Percentiles rank a stretch among this genome's conserved stretches.
These are phyloP conservation scores for Leishmania martiniquensis DNA, from an alignment of 208 protist species.

Conservation along the genomic window DNA sequence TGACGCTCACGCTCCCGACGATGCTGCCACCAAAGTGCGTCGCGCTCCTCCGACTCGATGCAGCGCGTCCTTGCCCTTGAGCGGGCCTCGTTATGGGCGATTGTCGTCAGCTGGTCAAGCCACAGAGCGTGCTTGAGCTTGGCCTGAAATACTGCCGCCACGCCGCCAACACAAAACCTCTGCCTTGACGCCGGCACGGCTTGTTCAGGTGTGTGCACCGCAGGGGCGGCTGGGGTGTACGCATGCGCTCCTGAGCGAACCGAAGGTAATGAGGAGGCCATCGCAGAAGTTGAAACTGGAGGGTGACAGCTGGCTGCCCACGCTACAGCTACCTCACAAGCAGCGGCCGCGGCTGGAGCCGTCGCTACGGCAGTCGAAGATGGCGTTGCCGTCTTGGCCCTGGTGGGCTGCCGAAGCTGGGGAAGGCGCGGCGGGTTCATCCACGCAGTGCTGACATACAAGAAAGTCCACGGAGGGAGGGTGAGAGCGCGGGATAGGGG, in stretches of 20 bases:
- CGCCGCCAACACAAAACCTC: not conserved
- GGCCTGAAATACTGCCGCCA: constrained; percentile 15
- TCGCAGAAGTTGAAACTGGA: not conserved
- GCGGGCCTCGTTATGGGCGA: constrained; percentile 10
- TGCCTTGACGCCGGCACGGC: not conserved
- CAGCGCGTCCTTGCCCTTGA: constrained; percentile 20
- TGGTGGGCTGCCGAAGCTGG: constrained; percentile 1
- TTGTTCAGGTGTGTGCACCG: not conserved
- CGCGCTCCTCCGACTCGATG: constrained; percentile 22
- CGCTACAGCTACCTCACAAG: not conserved
- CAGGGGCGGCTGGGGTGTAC: not conserved
- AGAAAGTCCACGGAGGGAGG: not conserved
- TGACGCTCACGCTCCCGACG: not conserved
- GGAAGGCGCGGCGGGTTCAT: constrained; percentile 3
- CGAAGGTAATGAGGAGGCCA: not conserved
- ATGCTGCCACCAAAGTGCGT: constrained; percentile 29
- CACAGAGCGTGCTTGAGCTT: constrained; percentile 28
- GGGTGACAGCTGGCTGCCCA: not conserved
- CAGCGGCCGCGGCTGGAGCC: not conserved
- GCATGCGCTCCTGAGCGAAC: not conserved
- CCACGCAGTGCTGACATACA: not conserved
- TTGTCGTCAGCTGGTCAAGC: constrained; percentile 20
- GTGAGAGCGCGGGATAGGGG: not conserved
- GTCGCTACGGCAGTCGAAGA: not conserved
- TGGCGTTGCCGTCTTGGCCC: not conserved